Evolutionary conservation across 2,329 filamentous ascomycete genomes (phyloP).

Genomic region (Graphium sp.): DNA sequence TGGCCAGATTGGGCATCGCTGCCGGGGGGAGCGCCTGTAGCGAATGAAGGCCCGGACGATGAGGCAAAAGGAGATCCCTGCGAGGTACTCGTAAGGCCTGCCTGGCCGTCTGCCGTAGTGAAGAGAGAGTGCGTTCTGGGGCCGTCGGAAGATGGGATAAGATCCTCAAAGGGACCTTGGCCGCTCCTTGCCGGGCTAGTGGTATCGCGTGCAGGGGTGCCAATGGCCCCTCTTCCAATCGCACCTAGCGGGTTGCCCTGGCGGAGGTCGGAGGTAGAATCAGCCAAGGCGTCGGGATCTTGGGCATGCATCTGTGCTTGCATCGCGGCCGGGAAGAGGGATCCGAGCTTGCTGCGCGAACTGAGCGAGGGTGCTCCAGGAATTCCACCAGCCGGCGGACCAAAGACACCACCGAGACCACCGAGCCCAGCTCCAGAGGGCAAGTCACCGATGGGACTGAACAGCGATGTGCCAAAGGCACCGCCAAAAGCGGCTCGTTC

Average conservation of each 20-base stretch:
- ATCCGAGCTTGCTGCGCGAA: constrained; percentile 67
- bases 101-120: constrained; percentile 18
- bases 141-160: constrained; percentile 20
- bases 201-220: constrained; percentile 33
- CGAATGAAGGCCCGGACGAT: constrained; percentile 6
- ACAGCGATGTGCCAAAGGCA: constrained; percentile 65
- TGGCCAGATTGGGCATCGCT: constrained; percentile 44
- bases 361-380: constrained; percentile 49
- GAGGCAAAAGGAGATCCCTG: neutral
- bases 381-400: constrained; percentile 36
- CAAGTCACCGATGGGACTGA: constrained; percentile 60
- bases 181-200: constrained; percentile 40
- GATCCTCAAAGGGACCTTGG: constrained; percentile 38
- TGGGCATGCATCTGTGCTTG: constrained; percentile 74
- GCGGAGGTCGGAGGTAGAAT: constrained; percentile 41
- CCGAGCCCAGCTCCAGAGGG: constrained; percentile 59
- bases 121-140: constrained; percentile 17
- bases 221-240: constrained; percentile 47
- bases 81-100: constrained; percentile 6
- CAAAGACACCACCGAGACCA: constrained; percentile 54
- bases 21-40: constrained; percentile 16
- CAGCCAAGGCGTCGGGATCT: constrained; percentile 45
- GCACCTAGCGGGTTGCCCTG: constrained; percentile 46
- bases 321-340: constrained; percentile 76
- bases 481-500: constrained; percentile 37